A percentile compares a stretch with the other conserved stretches of the same genome.
Conservation (phyloP, 139 green algal genomes). For the Chlamydomonas incerta region DNA sequence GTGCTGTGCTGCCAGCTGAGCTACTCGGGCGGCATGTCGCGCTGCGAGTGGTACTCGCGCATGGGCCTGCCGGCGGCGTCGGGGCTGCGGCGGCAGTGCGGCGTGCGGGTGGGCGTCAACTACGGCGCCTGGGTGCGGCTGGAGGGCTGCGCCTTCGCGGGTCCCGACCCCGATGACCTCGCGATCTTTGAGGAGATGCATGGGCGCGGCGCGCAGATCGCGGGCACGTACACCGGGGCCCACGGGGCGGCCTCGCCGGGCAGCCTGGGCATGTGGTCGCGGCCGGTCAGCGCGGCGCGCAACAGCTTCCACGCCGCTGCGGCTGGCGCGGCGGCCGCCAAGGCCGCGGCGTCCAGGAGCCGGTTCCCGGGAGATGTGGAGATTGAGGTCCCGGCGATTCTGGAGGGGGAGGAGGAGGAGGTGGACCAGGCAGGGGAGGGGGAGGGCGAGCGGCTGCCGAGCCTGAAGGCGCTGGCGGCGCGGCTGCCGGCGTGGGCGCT, state of each 20-base stretch:
- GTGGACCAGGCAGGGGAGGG: background rate
- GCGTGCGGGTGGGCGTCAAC: constrained; percentile 10
- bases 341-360: background rate
- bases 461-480: constrained; percentile 4
- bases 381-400: no score
- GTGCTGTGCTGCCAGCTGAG: background rate
- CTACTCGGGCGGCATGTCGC: background rate
- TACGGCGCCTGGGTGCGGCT: constrained; percentile 36
- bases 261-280: constrained; percentile 22
- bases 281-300: background rate
- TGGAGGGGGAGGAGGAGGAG: background rate
- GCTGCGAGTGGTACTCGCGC: background rate
- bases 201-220: no score
- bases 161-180: constrained; percentile 12
- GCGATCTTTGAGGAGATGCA: constrained; percentile 15
- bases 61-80: background rate
- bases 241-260: no score
- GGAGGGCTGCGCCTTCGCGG: constrained; percentile 34
- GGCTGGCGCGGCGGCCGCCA: background rate
- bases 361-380: no score
- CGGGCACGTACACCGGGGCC: no score
- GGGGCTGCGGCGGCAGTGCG: background rate
- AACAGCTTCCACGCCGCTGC: constrained; percentile 16
- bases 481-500: constrained; percentile 11
- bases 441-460: background rate